These are phyloP conservation scores for Aureobasidium melanogenum DNA, from an alignment of 2,329 filamentous ascomycete species.

Conservation along the genomic window DNA sequence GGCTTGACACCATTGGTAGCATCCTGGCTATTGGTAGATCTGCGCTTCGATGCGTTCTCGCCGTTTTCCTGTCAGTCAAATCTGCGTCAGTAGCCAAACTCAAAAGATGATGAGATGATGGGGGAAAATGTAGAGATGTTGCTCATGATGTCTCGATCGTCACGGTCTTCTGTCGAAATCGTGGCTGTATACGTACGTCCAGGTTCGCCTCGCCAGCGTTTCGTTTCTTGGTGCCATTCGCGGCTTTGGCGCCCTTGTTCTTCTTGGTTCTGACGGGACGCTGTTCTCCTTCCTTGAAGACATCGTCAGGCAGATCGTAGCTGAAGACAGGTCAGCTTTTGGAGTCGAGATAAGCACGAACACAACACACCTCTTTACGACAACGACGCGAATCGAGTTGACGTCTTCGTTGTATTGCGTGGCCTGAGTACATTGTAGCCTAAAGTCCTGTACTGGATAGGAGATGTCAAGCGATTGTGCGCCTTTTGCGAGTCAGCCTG, in stretches of 20 bases:
- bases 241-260: slow-evolving; percentile 19
- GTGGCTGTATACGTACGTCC: slow-evolving; percentile 33
- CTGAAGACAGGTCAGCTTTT: slow-evolving; percentile 40
- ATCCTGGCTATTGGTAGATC: slow-evolving; percentile 6
- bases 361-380: slow-evolving; percentile 70
- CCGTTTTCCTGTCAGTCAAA: neutral
- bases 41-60: slow-evolving; percentile 10
- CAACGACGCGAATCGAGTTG: slow-evolving; percentile 71
- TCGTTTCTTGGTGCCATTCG: slow-evolving; percentile 31
- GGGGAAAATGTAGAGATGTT: neutral
- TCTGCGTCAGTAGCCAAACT: slow-evolving; percentile 8
- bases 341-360: slow-evolving; percentile 12
- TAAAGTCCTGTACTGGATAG: slow-evolving; percentile 78
- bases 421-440: slow-evolving; percentile 68
- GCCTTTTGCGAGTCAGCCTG: slow-evolving; percentile 36
- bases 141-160: neutral
- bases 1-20: slow-evolving; percentile 3
- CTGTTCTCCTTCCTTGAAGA: slow-evolving; percentile 71
- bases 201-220: slow-evolving; percentile 35
- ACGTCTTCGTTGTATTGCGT: slow-evolving; percentile 65
- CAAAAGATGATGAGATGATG: neutral
- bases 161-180: neutral
- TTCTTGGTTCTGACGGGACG: slow-evolving; percentile 36
- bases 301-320: slow-evolving; percentile 78
- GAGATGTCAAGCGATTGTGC: slow-evolving; percentile 69